Evolutionary conservation across 805 yeast genomes (phyloP).

Genomic region (Jamesozyma rosinii): DNA sequence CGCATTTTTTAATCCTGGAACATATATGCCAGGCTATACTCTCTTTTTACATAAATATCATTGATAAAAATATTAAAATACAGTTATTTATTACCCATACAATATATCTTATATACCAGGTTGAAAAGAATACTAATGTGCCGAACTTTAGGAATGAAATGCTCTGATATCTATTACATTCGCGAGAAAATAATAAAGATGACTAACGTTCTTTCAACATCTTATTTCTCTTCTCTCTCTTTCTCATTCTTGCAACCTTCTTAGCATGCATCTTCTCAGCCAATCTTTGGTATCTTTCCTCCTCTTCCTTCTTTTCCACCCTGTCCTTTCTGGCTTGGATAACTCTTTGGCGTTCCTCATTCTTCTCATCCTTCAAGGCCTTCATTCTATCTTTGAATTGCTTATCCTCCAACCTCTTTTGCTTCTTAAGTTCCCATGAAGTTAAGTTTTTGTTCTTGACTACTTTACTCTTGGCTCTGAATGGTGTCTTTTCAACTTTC

Average conservation of each 20-base stretch:
- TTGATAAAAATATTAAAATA: too few relatives aligned
- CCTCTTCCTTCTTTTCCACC: conserved; percentile 74
- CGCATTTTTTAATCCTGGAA: conserved; percentile 33
- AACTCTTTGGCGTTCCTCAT: conserved; percentile 43
- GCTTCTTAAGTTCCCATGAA: conserved; percentile 59
- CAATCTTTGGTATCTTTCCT: conserved; percentile 74
- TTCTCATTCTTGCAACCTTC: conserved; percentile 81
- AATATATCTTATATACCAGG: not conserved
- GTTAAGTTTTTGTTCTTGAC: conserved; percentile 37
- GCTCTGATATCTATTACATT: not conserved
- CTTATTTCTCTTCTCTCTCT: conserved; percentile 91
- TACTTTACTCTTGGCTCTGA: conserved; percentile 53
- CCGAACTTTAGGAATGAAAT: too few relatives aligned
- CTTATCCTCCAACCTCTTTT: conserved; percentile 54
- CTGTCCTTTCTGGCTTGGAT: conserved; percentile 57
- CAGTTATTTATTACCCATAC: not conserved
- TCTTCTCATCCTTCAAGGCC: conserved; percentile 73
- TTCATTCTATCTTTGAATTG: conserved; percentile 60
- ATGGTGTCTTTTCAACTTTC: conserved; percentile 61
- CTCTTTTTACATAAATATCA: not conserved
- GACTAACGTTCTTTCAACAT: conserved; percentile 73
- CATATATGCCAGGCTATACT: not conserved
- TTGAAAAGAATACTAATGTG: too few relatives aligned
- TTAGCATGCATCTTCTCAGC: conserved; percentile 86
- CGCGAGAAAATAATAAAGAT: not conserved